Evolutionary conservation across 208 protist genomes (phyloP).

Genomic region (Perkinsela sp.): DNA sequence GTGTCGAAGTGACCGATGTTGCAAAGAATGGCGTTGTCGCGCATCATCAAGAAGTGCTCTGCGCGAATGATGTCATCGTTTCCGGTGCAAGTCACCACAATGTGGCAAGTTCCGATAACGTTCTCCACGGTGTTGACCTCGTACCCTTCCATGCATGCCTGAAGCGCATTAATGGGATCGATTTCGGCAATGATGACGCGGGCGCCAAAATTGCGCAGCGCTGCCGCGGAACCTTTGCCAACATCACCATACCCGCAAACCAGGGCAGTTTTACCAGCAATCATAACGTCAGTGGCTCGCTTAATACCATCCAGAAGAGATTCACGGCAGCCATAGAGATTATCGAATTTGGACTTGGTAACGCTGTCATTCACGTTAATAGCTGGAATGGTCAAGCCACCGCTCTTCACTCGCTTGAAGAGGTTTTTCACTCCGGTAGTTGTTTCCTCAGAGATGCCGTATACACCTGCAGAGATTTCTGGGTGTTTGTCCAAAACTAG

Average conservation of each 20-base stretch:
- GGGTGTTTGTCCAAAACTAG: constrained; percentile 74
- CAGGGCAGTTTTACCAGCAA: constrained; percentile 88
- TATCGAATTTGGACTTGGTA: constrained; percentile 99
- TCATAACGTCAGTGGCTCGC: constrained; percentile 97
- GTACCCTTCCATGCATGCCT: constrained; percentile 95
- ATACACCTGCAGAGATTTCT: constrained; percentile 65
- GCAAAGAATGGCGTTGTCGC: constrained; percentile 93
- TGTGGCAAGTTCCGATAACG: constrained; percentile 49
- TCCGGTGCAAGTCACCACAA: constrained; percentile 94
- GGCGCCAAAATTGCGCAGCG: constrained; percentile 78
- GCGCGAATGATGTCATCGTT: constrained; percentile 89
- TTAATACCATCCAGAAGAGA: constrained; percentile 98
- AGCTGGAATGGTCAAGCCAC: constrained; percentile 82
- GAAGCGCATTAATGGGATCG: constrained; percentile 97
- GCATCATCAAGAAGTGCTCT: constrained; percentile 88
- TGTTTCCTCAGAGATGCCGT: constrained; percentile 96
- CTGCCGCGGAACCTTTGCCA: constrained; percentile 88
- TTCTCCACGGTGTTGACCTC: constrained; percentile 84
- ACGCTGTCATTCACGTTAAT: constrained; percentile 99
- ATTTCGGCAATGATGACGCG: constrained; percentile 93
- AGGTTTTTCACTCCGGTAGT: constrained; percentile 97
- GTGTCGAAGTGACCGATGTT: constrained; percentile 99
- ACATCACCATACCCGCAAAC: constrained; percentile 96
- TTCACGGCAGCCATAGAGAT: constrained; percentile 95
- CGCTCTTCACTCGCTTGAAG: constrained; percentile 76